phyloP scores from a whole-genome alignment of 768 basidiomycete species.

The Suillus discolor region DNA sequence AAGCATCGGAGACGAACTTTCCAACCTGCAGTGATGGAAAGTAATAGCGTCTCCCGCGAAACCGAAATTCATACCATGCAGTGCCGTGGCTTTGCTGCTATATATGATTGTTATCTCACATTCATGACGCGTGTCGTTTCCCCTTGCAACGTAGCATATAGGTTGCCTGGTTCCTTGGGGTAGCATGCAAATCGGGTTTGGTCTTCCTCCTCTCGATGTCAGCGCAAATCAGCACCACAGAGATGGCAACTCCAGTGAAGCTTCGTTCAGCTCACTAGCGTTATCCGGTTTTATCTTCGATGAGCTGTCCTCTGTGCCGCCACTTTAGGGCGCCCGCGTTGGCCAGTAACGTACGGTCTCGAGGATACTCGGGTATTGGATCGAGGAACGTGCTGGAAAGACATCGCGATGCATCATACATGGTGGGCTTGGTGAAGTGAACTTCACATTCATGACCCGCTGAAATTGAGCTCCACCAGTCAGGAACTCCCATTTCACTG shows the following conservation, averaged over 20 bases:
- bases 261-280: background rate
- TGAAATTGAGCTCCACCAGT: conserved; percentile 1
- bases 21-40: background rate
- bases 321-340: background rate
- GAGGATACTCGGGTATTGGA: background rate
- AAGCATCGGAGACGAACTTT: background rate
- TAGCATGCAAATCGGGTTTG: background rate
- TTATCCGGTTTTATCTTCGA: background rate
- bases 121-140: background rate
- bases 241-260: background rate
- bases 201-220: conserved; percentile 5
- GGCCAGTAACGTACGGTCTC: background rate
- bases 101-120: conserved; percentile 1
- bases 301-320: background rate
- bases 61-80: background rate
- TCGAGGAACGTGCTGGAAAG: background rate
- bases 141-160: background rate
- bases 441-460: background rate
- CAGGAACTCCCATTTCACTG: conserved; percentile 1
- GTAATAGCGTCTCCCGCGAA: background rate
- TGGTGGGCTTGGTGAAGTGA: background rate
- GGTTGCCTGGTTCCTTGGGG: background rate
- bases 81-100: background rate
- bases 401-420: background rate
- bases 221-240: background rate